Evolutionary conservation across 306 rosid genomes (phyloP).

Genomic region (Chamaecrista fasciculata): DNA sequence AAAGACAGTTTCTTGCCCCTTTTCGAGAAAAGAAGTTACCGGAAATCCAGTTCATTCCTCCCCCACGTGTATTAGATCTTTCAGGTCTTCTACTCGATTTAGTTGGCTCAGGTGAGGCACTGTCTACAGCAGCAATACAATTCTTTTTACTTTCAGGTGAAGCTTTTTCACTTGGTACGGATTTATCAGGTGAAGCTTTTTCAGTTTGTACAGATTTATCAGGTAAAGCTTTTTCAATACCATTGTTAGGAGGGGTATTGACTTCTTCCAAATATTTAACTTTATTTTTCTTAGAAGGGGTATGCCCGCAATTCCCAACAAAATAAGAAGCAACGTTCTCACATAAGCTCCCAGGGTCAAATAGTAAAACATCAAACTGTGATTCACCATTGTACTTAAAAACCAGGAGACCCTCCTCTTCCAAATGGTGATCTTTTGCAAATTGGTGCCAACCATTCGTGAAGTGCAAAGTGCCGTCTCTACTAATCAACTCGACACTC

Average conservation of each 20-base stretch:
- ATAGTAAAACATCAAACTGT: slow-evolving; percentile 55
- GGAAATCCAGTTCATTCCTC: slow-evolving; percentile 17
- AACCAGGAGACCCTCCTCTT: slow-evolving; percentile 60
- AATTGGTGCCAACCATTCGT: slow-evolving; percentile 59
- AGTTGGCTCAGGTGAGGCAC: background rate
- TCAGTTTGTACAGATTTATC: slow-evolving; percentile 25
- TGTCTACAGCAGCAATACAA: slow-evolving; percentile 13
- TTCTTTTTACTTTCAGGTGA: slow-evolving; percentile 16
- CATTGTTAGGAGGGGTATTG: slow-evolving; percentile 32
- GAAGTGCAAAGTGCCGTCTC: slow-evolving; percentile 42
- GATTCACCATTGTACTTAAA: slow-evolving; percentile 65
- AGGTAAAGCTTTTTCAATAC: slow-evolving; percentile 27
- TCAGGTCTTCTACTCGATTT: slow-evolving; percentile 35
- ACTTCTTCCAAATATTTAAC: slow-evolving; percentile 30
- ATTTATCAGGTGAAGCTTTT: slow-evolving; percentile 29
- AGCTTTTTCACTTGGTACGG: too few relatives aligned
- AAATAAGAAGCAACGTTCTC: slow-evolving; percentile 65
- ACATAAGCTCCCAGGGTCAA: slow-evolving; percentile 52
- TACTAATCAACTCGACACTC: slow-evolving; percentile 47
- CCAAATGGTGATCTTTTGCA: slow-evolving; percentile 50
- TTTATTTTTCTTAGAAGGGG: slow-evolving; percentile 26
- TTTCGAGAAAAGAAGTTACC: slow-evolving; percentile 32
- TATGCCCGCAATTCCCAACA: slow-evolving; percentile 42
- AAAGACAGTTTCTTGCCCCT: too few relatives aligned
- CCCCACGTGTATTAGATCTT: background rate